Conservation (phyloP, 768 basidiomycete species). For the Leucocoprinus birnbaumii region DNA sequence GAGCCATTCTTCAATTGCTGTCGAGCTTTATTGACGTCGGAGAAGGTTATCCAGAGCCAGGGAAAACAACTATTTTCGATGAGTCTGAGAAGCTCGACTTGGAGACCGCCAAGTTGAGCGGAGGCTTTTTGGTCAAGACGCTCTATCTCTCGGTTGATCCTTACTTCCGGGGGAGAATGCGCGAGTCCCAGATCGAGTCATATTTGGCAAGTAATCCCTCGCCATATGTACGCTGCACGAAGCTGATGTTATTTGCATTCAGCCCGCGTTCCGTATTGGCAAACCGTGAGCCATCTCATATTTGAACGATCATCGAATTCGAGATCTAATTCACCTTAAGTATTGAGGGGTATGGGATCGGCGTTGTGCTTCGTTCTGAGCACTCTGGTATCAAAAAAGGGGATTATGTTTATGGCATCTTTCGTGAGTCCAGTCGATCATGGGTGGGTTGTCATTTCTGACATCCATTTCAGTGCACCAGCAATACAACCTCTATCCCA, state of each 20-base stretch:
- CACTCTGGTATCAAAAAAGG: constrained; percentile 16
- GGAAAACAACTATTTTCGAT: constrained; percentile 38
- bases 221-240: no score
- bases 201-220: constrained; percentile 12
- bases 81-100: constrained; percentile 38
- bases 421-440: not conserved
- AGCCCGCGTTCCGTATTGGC: constrained; percentile 14
- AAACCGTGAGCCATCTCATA: constrained; percentile 7
- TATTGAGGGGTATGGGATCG: constrained; percentile 28
- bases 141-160: constrained; percentile 45
- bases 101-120: constrained; percentile 32
- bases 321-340: constrained; percentile 11
- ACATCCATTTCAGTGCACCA: constrained; percentile 28
- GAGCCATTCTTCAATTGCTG: not conserved
- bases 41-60: constrained; percentile 30
- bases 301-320: no score
- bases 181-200: constrained; percentile 19
- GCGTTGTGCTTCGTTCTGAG: constrained; percentile 31
- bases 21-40: no score
- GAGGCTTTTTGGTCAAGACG: constrained; percentile 40
- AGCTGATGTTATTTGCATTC: not conserved
- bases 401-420: constrained; percentile 9
- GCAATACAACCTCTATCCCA: constrained; percentile 33
- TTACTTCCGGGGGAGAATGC: constrained; percentile 37
- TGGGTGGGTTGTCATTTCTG: not conserved